Conservation (phyloP, 2,329 filamentous ascomycete genomes). For the Sclerotinia sclerotiorum region DNA sequence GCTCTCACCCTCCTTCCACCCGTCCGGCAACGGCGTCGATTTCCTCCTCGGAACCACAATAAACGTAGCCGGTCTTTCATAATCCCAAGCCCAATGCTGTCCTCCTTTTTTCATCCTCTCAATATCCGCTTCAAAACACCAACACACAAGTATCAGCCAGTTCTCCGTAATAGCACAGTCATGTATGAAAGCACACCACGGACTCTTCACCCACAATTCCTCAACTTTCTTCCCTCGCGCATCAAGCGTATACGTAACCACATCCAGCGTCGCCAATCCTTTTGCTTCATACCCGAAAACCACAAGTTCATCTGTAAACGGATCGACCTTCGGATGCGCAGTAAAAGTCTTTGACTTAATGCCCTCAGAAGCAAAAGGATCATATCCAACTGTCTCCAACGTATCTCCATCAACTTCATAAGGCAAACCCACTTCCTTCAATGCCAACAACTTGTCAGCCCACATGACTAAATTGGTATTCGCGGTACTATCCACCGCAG, state of each 20-base stretch:
- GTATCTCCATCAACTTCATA: constrained; percentile 49
- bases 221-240: constrained; percentile 45
- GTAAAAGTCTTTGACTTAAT: constrained; percentile 47
- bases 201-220: constrained; percentile 49
- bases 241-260: constrained; percentile 49
- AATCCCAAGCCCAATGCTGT: constrained; percentile 53
- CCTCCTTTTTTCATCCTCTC: constrained; percentile 47
- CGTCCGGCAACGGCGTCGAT: constrained; percentile 28
- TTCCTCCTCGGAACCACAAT: constrained; percentile 51
- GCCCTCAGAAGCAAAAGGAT: constrained; percentile 52
- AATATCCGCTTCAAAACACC: constrained; percentile 44
- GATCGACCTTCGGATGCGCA: constrained; percentile 54
- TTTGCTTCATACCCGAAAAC: constrained; percentile 52
- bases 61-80: constrained; percentile 54
- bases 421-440: constrained; percentile 54
- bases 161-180: constrained; percentile 50
- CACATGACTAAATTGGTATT: constrained; percentile 61
- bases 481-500: constrained; percentile 4
- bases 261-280: constrained; percentile 46
- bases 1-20: neutral
- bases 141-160: constrained; percentile 32
- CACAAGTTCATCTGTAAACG: constrained; percentile 51
- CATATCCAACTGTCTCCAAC: constrained; percentile 49
- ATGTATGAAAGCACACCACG: constrained; percentile 53
- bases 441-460: constrained; percentile 53